A percentile compares a stretch with the other conserved stretches of the same genome.
Conservation (phyloP, 768 basidiomycete species). For the Rickenella mellea region DNA sequence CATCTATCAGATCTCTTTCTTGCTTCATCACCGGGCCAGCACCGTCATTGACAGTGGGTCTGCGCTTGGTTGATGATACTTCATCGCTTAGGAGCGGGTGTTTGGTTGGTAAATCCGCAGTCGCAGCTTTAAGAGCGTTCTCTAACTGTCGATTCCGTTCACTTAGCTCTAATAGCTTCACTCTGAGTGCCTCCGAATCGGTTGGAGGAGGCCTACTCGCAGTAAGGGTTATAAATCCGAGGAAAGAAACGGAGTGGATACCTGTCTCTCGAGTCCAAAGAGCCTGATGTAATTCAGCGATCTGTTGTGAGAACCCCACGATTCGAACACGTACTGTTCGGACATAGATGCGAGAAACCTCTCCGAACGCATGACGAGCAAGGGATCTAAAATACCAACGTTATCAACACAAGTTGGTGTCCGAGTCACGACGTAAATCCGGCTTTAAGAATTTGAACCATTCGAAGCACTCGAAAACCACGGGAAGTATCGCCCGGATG, state of each 20-base stretch:
- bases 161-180: conserved; percentile 8
- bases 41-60: no score
- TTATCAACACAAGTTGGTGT: conserved; percentile 26
- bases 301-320: neutral
- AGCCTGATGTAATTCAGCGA: neutral
- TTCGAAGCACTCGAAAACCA: neutral
- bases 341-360: neutral
- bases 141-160: conserved; percentile 8
- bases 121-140: conserved; percentile 11
- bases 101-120: neutral
- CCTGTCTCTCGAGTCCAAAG: neutral
- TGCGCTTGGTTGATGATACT: neutral
- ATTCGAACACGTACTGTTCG: neutral
- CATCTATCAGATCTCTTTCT: conserved; percentile 41
- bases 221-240: neutral
- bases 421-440: conserved; percentile 27
- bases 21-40: no score
- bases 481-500: neutral
- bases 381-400: neutral
- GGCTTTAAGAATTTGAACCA: no score
- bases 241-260: neutral
- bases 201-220: conserved; percentile 4
- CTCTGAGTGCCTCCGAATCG: conserved; percentile 7
- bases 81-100: neutral
- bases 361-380: neutral